Percentiles rank a stretch among this genome's conserved stretches.
These are phyloP conservation scores for Magnolia changhungtana DNA, from an alignment of 164 flowering plant genomes.

Conservation along the genomic window DNA sequence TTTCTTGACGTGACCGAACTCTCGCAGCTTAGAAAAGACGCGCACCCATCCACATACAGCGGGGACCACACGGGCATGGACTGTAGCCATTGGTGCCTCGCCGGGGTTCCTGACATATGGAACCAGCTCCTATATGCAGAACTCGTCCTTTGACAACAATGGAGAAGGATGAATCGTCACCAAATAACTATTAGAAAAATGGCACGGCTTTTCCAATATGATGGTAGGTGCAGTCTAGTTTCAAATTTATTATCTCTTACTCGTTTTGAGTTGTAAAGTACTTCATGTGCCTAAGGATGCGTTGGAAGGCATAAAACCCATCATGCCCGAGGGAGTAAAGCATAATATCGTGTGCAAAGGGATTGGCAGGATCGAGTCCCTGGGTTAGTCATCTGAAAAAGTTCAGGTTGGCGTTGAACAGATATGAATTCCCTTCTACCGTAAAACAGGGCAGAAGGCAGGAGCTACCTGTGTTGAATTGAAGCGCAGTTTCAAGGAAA, in stretches of 20 bases:
- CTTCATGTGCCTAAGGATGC: too few relatives aligned
- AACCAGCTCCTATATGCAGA: conserved; percentile 76
- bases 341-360: neutral
- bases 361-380: neutral
- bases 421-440: neutral
- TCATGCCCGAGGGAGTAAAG: too few relatives aligned
- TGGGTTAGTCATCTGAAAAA: too few relatives aligned
- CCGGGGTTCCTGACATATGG: conserved; percentile 89
- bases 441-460: neutral
- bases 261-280: too few relatives aligned
- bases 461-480: neutral
- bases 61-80: conserved; percentile 44
- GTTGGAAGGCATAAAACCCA: too few relatives aligned
- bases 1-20: conserved; percentile 71
- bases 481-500: neutral
- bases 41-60: conserved; percentile 62
- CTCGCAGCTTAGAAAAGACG: conserved; percentile 80
- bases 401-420: neutral
- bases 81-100: conserved; percentile 92
- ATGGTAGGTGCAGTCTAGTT: neutral
- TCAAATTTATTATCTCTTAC: neutral
- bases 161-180: neutral
- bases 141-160: conserved; percentile 32
- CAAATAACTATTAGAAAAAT: too few relatives aligned
- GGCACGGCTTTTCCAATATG: neutral